Evolutionary conservation across 2,329 filamentous ascomycete genomes (phyloP).

Genomic region (Westerdykella ornata): DNA sequence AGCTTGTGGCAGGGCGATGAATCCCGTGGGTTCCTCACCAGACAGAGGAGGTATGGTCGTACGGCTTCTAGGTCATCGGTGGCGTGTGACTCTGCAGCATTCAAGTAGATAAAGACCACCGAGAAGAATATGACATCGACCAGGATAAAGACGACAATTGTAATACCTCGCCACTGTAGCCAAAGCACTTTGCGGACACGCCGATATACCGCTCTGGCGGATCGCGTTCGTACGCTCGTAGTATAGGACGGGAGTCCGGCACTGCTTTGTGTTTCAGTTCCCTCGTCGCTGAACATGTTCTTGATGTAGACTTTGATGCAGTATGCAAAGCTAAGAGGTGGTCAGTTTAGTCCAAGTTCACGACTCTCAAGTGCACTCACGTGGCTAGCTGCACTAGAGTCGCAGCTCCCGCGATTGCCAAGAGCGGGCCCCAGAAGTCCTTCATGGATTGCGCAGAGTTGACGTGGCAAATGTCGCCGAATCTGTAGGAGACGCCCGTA

Average conservation of each 20-base stretch:
- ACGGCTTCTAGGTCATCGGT: constrained; percentile 52
- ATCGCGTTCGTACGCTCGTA: constrained; percentile 69
- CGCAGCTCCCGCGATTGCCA: constrained; percentile 69
- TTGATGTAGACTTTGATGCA: constrained; percentile 92
- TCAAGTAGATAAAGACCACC: constrained; percentile 80
- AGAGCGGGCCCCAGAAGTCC: constrained; percentile 83
- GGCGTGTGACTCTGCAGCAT: constrained; percentile 52
- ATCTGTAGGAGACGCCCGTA: constrained; percentile 90
- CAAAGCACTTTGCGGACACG: constrained; percentile 79
- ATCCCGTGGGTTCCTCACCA: constrained; percentile 53
- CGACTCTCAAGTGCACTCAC: constrained; percentile 44
- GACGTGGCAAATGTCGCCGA: constrained; percentile 87
- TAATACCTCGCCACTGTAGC: constrained; percentile 90
- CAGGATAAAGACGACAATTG: constrained; percentile 83
- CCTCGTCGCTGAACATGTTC: constrained; percentile 65
- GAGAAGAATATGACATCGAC: constrained; percentile 91
- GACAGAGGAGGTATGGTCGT: constrained; percentile 63
- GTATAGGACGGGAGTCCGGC: constrained; percentile 63
- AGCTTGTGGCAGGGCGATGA: constrained; percentile 60
- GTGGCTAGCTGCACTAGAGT: constrained; percentile 78
- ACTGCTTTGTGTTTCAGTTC: constrained; percentile 55
- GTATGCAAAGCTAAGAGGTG: constrained; percentile 52
- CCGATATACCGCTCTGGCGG: constrained; percentile 79
- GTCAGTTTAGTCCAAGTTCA: constrained; percentile 9
- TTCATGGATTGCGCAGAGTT: constrained; percentile 79